Evolutionary conservation across 208 protist species (phyloP).

Genomic region (Phytomonas sp.): DNA sequence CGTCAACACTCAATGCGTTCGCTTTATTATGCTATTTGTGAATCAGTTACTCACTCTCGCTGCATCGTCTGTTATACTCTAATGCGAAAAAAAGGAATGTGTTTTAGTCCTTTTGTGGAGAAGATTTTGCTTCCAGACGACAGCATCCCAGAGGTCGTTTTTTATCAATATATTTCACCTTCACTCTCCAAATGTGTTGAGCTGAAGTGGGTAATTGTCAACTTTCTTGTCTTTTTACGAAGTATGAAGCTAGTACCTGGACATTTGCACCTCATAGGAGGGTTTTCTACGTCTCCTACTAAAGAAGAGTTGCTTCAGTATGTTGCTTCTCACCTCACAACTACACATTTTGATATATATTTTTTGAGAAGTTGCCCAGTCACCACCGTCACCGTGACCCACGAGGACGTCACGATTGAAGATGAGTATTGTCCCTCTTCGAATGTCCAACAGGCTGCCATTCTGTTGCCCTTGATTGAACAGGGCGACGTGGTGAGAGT

Average conservation of each 20-base stretch:
- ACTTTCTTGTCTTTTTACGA: constrained; percentile 25
- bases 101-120: constrained; percentile 10
- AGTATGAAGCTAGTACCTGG: constrained; percentile 21
- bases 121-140: constrained; percentile 19
- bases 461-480: not conserved
- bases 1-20: not conserved
- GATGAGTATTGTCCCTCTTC: not conserved
- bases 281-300: constrained; percentile 5
- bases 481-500: not conserved
- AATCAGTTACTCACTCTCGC: constrained; percentile 4
- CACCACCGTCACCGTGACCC: constrained; percentile 16
- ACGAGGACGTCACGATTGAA: constrained; percentile 13
- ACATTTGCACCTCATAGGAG: constrained; percentile 32
- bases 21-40: constrained; percentile 15
- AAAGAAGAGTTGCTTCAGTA: constrained; percentile 17
- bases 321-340: constrained; percentile 18
- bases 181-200: not conserved
- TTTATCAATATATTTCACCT: constrained; percentile 23
- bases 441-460: not conserved
- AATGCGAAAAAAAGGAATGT: constrained; percentile 5
- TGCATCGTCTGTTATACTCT: not conserved
- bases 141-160: constrained; percentile 25
- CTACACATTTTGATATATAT: constrained; percentile 21
- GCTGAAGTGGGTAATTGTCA: constrained; percentile 20
- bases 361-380: constrained; percentile 27